These are phyloP conservation scores for Volvox africanus DNA, from an alignment of 139 green algal genomes.

Conservation along the genomic window DNA sequence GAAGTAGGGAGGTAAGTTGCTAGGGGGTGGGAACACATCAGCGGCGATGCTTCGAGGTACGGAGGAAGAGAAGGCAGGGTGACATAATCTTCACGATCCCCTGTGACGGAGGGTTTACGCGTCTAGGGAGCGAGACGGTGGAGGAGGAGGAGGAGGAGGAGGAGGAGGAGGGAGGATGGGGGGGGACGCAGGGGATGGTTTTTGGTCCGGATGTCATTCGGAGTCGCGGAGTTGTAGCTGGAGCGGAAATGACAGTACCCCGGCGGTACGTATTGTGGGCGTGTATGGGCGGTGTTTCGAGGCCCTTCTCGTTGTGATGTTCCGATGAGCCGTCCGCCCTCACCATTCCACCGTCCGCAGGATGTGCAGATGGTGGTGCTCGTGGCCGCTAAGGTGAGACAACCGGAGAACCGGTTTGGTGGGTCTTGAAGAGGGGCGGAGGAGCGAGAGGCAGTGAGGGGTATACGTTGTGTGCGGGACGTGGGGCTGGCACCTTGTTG, in stretches of 20 bases:
- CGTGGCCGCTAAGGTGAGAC: neutral
- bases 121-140: no score
- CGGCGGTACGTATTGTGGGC: neutral
- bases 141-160: no score
- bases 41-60: no score
- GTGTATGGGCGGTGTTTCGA: neutral
- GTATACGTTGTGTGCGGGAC: neutral
- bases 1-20: neutral
- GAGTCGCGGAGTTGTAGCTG: no score
- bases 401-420: neutral
- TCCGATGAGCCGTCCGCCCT: neutral
- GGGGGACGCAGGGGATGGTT: no score
- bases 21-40: neutral
- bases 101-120: no score
- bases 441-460: neutral
- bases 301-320: neutral
- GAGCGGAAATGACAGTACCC: neutral
- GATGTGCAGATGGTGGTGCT: neutral
- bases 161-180: no score
- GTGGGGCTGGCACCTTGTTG: no score
- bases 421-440: neutral
- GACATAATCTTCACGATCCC: no score
- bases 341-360: neutral
- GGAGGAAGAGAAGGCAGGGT: no score
- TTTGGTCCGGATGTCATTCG: no score